Evolutionary conservation across 805 yeast genomes (phyloP), one percentile per base, ranked within the genome.

Genomic region (Pichia membranifaciens): DNA sequence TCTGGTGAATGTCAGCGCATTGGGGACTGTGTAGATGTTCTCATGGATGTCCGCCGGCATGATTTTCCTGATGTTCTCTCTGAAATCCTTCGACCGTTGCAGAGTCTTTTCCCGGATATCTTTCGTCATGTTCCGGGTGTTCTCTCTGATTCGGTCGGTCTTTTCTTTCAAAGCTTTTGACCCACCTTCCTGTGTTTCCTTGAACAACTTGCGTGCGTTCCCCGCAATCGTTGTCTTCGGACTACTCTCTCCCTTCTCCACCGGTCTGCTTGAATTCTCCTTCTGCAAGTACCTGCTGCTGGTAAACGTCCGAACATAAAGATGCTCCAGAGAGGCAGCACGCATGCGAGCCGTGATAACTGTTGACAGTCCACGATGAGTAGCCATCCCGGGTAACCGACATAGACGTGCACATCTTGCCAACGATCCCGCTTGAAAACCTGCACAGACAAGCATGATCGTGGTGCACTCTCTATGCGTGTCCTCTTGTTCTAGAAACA

Each of bases 1-100:
- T 54, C 99, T 69, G 1, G 95, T 77, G 58, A 84, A 62, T 0
- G 99, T 93, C 41, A 93, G 70, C 15, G 87, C 58, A 63, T 93
- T 93, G 13, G 99, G 99, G 4, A 95, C 58, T 0, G 96, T 89
- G 65, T 83, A 85, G 10, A 87, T 69, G 51, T 82, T 76, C 55
- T 83, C 86, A 51, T 68, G 80, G 39, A 69, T 53, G 28, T 65
- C 68, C 4, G 60, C 50, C 1, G 68, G 67, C 2, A 64, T 47
- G 16, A 62, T 62, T 43, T 59, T 61, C 15, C 52, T 58, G 35
- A 69, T 56, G 43, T 65, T 63, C n/a, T 64, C 53, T 16, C 45
- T 51, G 2, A 58, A 9, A 28, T 54, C 52, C 21, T 48, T 45
- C 2, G 62, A 54, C 16, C 29, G 9, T 31, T 31, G 20, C 8